phyloP scores from a whole-genome alignment of 768 basidiomycete species.

The Gautieria morchelliformis region DNA sequence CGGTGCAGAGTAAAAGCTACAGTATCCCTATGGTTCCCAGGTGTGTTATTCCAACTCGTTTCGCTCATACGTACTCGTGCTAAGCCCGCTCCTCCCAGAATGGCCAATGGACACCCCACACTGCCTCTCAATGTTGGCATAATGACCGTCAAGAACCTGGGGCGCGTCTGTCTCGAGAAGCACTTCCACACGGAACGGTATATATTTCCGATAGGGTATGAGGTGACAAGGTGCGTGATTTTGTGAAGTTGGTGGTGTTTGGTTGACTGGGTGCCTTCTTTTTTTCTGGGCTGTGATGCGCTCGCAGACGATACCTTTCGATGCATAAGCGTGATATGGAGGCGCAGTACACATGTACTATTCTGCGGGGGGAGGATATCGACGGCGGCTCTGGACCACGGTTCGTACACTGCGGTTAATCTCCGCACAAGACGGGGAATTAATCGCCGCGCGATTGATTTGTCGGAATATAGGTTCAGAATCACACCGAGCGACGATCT shows the following conservation, averaged over 20 bases:
- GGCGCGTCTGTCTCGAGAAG: conserved; percentile 70
- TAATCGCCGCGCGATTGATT: neutral
- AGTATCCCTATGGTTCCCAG: conserved; percentile 74
- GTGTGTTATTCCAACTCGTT: conserved; percentile 29
- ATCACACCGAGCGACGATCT: conserved; percentile 67
- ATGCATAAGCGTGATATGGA: conserved; percentile 57
- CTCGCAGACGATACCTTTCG: conserved; percentile 64
- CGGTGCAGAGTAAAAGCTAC: conserved; percentile 65
- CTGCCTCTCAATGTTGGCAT: conserved; percentile 78
- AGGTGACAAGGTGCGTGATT: conserved; percentile 56
- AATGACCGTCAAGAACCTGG: conserved; percentile 71
- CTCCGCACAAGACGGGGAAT: neutral
- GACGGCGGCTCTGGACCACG: conserved; percentile 35
- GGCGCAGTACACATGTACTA: conserved; percentile 73
- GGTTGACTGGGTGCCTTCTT: neutral
- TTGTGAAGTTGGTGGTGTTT: neutral
- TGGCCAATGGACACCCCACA: conserved; percentile 43
- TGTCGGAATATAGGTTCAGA: conserved; percentile 49
- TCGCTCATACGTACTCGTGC: neutral
- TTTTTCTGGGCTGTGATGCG: neutral
- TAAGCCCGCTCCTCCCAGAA: neutral
- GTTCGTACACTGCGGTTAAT: neutral
- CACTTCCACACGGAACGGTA: conserved; percentile 84
- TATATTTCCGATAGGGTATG: conserved; percentile 83
- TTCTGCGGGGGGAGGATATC: conserved; percentile 67